A percentile compares a stretch with the other conserved stretches of the same genome.
phyloP scores from a whole-genome alignment of 352 stramenopile genomes.

The Blastocystis sp. region DNA sequence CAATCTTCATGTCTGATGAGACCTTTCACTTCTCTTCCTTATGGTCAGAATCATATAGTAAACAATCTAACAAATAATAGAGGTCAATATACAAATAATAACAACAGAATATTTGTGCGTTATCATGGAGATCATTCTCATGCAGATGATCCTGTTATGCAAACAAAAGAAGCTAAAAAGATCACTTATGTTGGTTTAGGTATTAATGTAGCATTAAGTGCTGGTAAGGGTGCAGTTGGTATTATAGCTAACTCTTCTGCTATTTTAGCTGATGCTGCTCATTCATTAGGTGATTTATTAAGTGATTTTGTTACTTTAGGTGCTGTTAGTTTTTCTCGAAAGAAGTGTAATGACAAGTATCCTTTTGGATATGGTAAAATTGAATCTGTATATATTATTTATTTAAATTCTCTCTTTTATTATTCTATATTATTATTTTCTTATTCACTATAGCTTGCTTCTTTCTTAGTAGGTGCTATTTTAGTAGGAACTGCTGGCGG shows the following conservation, averaged over 20 bases:
- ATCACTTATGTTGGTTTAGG: constrained; percentile 28
- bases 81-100: no score
- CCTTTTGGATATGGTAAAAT: constrained; percentile 34
- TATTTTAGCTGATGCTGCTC: constrained; percentile 22
- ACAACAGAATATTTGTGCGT: no score
- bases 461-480: constrained; percentile 18
- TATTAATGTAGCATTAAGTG: constrained; percentile 25
- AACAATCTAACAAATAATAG: no score
- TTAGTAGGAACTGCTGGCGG: constrained; percentile 11
- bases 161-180: constrained; percentile 37
- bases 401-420: no score
- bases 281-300: constrained; percentile 33
- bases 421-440: no score
- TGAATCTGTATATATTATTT: constrained; percentile 1
- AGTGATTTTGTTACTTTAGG: constrained; percentile 35
- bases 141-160: constrained; percentile 25
- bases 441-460: constrained; percentile 9
- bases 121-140: constrained; percentile 23
- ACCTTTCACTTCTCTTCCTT: no score
- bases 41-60: no score
- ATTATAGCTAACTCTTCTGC: constrained; percentile 22
- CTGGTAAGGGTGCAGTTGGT: constrained; percentile 16
- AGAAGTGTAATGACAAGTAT: constrained; percentile 25
- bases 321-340: constrained; percentile 27
- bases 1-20: no score